Percentiles rank a stretch among this genome's conserved stretches.
phyloP scores from a whole-genome alignment of 495 filamentous ascomycete species.

The Neurospora intermedia region DNA sequence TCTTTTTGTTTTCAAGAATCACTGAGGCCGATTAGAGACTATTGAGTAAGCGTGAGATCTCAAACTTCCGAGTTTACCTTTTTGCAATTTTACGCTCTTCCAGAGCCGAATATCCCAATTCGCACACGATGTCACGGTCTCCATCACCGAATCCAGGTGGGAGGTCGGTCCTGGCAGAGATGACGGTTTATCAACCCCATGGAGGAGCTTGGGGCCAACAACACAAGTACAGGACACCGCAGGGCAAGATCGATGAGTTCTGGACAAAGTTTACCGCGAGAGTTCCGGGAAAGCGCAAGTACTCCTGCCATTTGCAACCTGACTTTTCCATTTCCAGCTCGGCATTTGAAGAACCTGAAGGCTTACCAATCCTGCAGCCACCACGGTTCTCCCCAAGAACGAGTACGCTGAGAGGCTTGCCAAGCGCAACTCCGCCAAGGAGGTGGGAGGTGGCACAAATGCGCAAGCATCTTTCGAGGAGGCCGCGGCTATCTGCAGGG shows the following conservation, averaged over 20 bases:
- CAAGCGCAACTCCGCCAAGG: slow-evolving; percentile 40
- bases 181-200: slow-evolving; percentile 7
- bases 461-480: slow-evolving; percentile 61
- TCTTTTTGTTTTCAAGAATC: not conserved
- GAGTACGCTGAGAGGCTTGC: slow-evolving; percentile 56
- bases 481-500: slow-evolving; percentile 55
- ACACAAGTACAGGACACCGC: slow-evolving; percentile 45
- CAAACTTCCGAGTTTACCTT: not conserved
- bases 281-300: slow-evolving; percentile 41
- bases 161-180: slow-evolving; percentile 13
- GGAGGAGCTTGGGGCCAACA: slow-evolving; percentile 5
- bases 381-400: slow-evolving; percentile 64
- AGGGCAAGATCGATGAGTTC: slow-evolving; percentile 63
- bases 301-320: not conserved
- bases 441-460: slow-evolving; percentile 16
- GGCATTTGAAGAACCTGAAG: not conserved
- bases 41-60: not conserved
- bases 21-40: not conserved
- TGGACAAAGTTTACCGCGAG: slow-evolving; percentile 69
- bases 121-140: not conserved
- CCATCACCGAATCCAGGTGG: not conserved
- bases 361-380: slow-evolving; percentile 35
- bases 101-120: not conserved
- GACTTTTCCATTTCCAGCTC: not conserved
- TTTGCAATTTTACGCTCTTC: not conserved